Conservation (phyloP, 495 filamentous ascomycete species). For the Clavariopsis aquatica region DNA sequence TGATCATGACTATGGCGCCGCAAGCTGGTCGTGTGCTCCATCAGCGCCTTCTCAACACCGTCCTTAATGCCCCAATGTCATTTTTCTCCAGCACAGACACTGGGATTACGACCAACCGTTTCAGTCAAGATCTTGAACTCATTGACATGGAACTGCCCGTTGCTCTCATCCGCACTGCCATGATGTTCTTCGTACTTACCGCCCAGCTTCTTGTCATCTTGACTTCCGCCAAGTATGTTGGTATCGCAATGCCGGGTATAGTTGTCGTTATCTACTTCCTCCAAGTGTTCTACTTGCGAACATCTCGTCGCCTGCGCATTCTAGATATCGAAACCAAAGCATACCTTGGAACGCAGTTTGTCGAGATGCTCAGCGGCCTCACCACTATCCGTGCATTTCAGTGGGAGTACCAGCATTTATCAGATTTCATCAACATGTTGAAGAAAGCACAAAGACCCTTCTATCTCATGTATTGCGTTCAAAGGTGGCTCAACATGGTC, state of each 20-base stretch:
- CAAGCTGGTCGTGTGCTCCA: slow-evolving; percentile 17
- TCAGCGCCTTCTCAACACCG: slow-evolving; percentile 6
- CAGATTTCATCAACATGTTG: slow-evolving; percentile 37
- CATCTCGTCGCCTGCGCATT: slow-evolving; percentile 59
- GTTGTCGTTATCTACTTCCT: slow-evolving; percentile 48
- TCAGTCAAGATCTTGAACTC: slow-evolving; percentile 62
- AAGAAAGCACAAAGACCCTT: slow-evolving; percentile 49
- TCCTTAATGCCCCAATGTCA: slow-evolving; percentile 17
- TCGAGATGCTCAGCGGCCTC: slow-evolving; percentile 49
- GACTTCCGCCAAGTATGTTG: slow-evolving; percentile 18
- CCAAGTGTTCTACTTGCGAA: slow-evolving; percentile 58
- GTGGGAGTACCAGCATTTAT: slow-evolving; percentile 37
- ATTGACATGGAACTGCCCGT: slow-evolving; percentile 58
- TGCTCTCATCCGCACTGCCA: slow-evolving; percentile 9
- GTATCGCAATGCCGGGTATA: slow-evolving; percentile 13
- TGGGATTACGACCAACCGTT: slow-evolving; percentile 43
- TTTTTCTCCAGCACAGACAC: slow-evolving; percentile 22
- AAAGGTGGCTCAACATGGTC: slow-evolving; percentile 50
- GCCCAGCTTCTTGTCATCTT: slow-evolving; percentile 25
- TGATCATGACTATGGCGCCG: slow-evolving; percentile 25
- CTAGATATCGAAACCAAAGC: slow-evolving; percentile 58
- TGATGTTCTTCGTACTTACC: slow-evolving; percentile 17
- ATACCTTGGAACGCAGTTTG: slow-evolving; percentile 49
- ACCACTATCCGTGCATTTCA: slow-evolving; percentile 50
- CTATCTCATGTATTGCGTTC: slow-evolving; percentile 52